Evolutionary conservation across 2,329 filamentous ascomycete species (phyloP).

Genomic region (Corinectria fuckeliana): DNA sequence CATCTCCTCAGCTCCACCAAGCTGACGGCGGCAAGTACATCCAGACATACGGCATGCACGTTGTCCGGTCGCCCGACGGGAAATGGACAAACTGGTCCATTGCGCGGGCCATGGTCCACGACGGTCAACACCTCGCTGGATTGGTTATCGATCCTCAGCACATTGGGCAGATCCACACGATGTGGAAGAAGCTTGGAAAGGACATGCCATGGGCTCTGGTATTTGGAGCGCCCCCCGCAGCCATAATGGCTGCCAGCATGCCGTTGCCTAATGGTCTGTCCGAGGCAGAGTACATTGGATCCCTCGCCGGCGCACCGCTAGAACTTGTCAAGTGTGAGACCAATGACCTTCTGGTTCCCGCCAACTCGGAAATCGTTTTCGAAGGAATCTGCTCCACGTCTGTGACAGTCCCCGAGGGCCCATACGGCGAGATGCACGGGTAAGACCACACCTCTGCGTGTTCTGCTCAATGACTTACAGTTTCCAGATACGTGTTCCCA

Average conservation of each 20-base stretch:
- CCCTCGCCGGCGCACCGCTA: slow-evolving; percentile 51
- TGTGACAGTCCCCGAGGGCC: slow-evolving; percentile 52
- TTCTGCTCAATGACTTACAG: not conserved
- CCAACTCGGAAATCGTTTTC: slow-evolving; percentile 57
- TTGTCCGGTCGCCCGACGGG: slow-evolving; percentile 53
- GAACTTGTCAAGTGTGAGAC: slow-evolving; percentile 60
- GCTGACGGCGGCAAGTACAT: slow-evolving; percentile 58
- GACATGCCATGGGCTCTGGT: slow-evolving; percentile 56
- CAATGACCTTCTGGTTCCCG: slow-evolving; percentile 55
- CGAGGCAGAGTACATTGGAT: slow-evolving; percentile 56
- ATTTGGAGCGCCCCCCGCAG: slow-evolving; percentile 58
- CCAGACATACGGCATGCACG: slow-evolving; percentile 58
- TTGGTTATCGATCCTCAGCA: slow-evolving; percentile 55
- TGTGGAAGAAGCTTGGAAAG: slow-evolving; percentile 52
- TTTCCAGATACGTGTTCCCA: slow-evolving; percentile 19
- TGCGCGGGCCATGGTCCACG: slow-evolving; percentile 54
- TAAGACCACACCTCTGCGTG: not conserved
- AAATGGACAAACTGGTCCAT: slow-evolving; percentile 58
- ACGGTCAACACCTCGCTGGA: slow-evolving; percentile 49
- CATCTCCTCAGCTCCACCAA: slow-evolving; percentile 51
- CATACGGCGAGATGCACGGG: slow-evolving; percentile 53
- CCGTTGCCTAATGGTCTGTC: slow-evolving; percentile 56
- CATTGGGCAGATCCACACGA: slow-evolving; percentile 53
- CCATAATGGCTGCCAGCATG: slow-evolving; percentile 56
- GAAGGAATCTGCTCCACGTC: slow-evolving; percentile 55